Base-by-base conservation (phyloP, 805 yeast genomes). In the Wickerhamomyces xylosicus region DNA sequence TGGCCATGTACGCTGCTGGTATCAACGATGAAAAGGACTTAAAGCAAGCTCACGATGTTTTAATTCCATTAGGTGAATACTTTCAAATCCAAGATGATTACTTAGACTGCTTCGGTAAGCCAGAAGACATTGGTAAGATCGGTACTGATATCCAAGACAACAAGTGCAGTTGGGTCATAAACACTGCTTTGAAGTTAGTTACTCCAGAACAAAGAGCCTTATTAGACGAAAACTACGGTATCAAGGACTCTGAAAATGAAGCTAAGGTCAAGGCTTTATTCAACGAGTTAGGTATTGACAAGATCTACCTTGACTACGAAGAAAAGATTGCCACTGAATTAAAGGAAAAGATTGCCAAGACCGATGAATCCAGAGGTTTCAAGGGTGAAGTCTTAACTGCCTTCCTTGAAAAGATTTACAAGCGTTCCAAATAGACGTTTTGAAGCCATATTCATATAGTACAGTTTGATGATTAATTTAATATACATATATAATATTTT, bases 81-180 rank as follows among this genome's bases (percentile, higher is more conserved):
- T 92, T 92, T 80, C 99, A 92, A 69, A 85, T 92, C 51, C 98
- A 92, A 67, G 99, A 92, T 59, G 99, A 92, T 62, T 92, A 72
- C 67, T 74, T 92, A 49, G 99, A 92, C 64, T 85, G 96, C 63
- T 92, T 85, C 57, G 99, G 98, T 48, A 86, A 90, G 53, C 96
- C 98, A 33, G 94, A 85, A 58, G 86, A 90, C 56, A 92, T 89
- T 57, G 99, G 99, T 47, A 92, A 92, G 71, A 86, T 92, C 51
- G 99, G 99, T 50, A 92, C 98, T 43, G 99, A 92, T 61, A 92
- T 92, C 57, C 84, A 84, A 67, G 99, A 92, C 65, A 92, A 92
- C 76, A 92, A 92, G 65, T 92, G 99, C 64, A 84, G 96, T 34
- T 92, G 99, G 99, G 79, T 92, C 40, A 74, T 92, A 54, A 92